phyloP scores from a whole-genome alignment of 2,329 filamentous ascomycete species.

The Diaporthe capsici region DNA sequence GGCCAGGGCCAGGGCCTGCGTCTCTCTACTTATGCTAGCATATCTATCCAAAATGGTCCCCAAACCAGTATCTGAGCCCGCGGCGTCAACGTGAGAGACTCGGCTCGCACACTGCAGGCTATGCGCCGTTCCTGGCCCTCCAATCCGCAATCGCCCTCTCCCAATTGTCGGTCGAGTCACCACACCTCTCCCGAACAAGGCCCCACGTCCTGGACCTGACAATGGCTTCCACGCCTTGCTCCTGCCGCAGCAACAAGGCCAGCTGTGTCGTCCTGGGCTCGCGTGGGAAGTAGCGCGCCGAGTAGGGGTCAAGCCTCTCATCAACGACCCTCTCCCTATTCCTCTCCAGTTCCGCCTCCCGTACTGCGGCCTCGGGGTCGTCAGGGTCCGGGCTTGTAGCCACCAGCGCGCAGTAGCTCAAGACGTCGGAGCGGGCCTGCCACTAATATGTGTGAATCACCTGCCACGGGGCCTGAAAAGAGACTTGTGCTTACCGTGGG shows the following conservation, averaged over 20 bases:
- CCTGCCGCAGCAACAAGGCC: constrained; percentile 80
- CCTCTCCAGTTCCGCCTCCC: constrained; percentile 78
- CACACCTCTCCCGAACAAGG: constrained; percentile 82
- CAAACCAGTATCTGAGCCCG: neutral
- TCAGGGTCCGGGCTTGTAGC: constrained; percentile 89
- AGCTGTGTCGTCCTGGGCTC: constrained; percentile 87
- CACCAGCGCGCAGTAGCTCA: constrained; percentile 91
- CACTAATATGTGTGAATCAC: constrained; percentile 60
- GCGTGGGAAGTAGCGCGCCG: constrained; percentile 81
- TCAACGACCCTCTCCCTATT: constrained; percentile 83
- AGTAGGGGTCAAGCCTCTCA: constrained; percentile 94
- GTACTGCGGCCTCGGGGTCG: constrained; percentile 81
- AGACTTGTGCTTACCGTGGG: constrained; percentile 63
- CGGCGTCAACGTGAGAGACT: neutral
- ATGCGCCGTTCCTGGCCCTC: constrained; percentile 57
- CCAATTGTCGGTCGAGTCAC: constrained; percentile 69
- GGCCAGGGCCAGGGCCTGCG: neutral
- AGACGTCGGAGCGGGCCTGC: constrained; percentile 84
- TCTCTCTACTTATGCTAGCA: neutral
- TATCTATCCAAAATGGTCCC: neutral
- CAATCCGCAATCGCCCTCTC: constrained; percentile 76
- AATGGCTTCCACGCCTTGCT: constrained; percentile 83
- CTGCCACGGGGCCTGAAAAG: neutral
- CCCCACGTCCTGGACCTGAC: constrained; percentile 87
- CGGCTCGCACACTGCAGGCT: neutral